A percentile compares a stretch with the other conserved stretches of the same genome.
These are phyloP conservation scores for Boletus edulis DNA, from an alignment of 768 basidiomycete species.

Conservation along the genomic window DNA sequence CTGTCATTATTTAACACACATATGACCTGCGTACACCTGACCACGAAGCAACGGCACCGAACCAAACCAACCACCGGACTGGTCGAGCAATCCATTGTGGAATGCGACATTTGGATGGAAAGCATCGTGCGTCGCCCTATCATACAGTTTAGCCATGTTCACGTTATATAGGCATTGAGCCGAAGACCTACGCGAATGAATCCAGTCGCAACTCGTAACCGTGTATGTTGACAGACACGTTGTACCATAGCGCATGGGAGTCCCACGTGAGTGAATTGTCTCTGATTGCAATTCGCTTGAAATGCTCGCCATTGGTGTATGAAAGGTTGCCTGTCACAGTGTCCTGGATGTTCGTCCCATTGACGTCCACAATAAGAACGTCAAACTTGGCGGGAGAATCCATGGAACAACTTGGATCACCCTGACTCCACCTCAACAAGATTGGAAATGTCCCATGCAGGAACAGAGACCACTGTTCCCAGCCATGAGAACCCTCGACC, in stretches of 20 bases:
- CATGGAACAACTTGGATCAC: conserved; percentile 1
- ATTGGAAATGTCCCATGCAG: conserved; percentile 11
- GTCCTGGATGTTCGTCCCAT: conserved; percentile 5
- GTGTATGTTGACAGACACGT: conserved; percentile 3
- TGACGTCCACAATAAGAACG: not conserved
- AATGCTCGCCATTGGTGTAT: not conserved
- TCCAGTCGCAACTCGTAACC: conserved; percentile 9
- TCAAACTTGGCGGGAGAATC: conserved; percentile 5
- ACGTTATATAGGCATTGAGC: too few species aligned
- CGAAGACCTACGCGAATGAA: conserved; percentile 10
- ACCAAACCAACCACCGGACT: conserved; percentile 4
- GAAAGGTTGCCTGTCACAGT: not conserved
- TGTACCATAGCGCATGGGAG: conserved; percentile 9
- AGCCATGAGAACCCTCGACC: not conserved
- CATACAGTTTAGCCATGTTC: not conserved
- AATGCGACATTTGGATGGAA: conserved; percentile 15
- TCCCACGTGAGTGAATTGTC: conserved; percentile 12
- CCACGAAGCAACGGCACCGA: conserved; percentile 13
- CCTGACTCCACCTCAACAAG: conserved; percentile 13
- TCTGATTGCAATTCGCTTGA: conserved; percentile 10
- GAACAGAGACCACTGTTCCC: conserved; percentile 17
- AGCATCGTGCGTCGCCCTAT: conserved; percentile 6
- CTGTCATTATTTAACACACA: too few species aligned
- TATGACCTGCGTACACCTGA: conserved; percentile 7
- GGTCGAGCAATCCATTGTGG: conserved; percentile 13